A percentile compares a stretch with the other conserved stretches of the same genome.
Conservation (phyloP, 768 basidiomycete genomes). For the Lyophyllum decastes region DNA sequence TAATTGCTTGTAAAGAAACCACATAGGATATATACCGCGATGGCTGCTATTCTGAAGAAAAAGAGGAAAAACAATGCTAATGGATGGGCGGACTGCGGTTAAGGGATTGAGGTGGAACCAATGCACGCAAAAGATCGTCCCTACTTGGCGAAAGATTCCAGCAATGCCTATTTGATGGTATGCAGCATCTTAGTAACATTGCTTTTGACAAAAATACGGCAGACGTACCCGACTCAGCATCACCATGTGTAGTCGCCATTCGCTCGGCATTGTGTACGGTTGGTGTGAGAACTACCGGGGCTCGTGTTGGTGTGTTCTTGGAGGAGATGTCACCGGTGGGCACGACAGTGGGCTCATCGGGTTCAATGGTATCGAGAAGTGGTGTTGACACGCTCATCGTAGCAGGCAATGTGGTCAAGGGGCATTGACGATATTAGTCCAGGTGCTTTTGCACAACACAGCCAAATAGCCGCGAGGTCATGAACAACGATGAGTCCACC, state of each 20-base stretch:
- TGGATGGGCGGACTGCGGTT: conserved; percentile 75
- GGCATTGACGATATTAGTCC: background rate
- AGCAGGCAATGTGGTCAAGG: conserved; percentile 1
- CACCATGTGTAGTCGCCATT: conserved; percentile 57
- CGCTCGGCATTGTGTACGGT: conserved; percentile 40
- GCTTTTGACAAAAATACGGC: background rate
- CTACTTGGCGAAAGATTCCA: conserved; percentile 78
- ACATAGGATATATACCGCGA: conserved; percentile 90
- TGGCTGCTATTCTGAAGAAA: conserved; percentile 85
- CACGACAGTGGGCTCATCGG: conserved; percentile 62
- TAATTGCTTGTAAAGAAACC: conserved; percentile 90
- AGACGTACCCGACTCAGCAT: conserved; percentile 75
- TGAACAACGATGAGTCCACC: conserved; percentile 21
- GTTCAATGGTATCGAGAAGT: conserved; percentile 81
- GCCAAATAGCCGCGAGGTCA: conserved; percentile 15
- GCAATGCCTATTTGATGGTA: conserved; percentile 50
- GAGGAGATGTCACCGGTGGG: conserved; percentile 36
- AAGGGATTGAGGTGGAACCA: conserved; percentile 11
- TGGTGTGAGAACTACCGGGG: conserved; percentile 61
- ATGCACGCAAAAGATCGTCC: conserved; percentile 4
- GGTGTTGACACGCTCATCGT: conserved; percentile 58
- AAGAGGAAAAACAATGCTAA: conserved; percentile 85
- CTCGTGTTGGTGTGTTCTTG: conserved; percentile 28
- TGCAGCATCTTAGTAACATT: conserved; percentile 3
- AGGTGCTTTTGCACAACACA: conserved; percentile 1